Percentiles rank a stretch among this genome's conserved stretches.
Conservation (phyloP, 768 basidiomycete species). For the Lactarius sanguifluus region DNA sequence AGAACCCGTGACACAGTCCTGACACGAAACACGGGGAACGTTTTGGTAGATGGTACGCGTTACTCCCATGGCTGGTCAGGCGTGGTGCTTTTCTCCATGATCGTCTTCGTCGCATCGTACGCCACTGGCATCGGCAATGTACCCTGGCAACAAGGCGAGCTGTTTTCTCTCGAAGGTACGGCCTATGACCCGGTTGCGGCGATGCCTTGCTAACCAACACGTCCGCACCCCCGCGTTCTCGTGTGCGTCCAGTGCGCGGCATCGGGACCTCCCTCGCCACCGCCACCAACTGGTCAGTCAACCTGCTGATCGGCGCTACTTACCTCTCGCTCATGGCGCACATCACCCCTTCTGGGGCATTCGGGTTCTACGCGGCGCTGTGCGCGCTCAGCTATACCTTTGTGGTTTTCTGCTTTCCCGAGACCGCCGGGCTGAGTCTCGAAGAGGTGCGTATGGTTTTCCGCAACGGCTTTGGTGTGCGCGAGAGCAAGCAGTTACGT, state of each 20-base stretch:
- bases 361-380: constrained; percentile 73
- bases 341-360: constrained; percentile 74
- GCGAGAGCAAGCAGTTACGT: constrained; percentile 53
- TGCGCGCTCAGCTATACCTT: constrained; percentile 71
- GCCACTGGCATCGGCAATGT: constrained; percentile 78
- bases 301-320: constrained; percentile 75
- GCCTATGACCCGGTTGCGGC: constrained; percentile 6
- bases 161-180: constrained; percentile 72
- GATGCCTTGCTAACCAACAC: not conserved
- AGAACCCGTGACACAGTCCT: constrained; percentile 42
- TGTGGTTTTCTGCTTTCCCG: constrained; percentile 72
- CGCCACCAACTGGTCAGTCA: constrained; percentile 75
- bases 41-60: constrained; percentile 55
- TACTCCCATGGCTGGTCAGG: constrained; percentile 65
- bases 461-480: constrained; percentile 61
- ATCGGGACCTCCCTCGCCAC: constrained; percentile 75
- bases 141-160: constrained; percentile 86
- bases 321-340: constrained; percentile 75
- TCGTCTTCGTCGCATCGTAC: constrained; percentile 79
- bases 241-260: constrained; percentile 54
- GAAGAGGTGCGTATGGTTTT: constrained; percentile 69
- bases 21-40: constrained; percentile 58
- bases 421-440: constrained; percentile 71
- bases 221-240: not conserved
- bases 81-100: constrained; percentile 76